Percentiles rank a stretch among this genome's conserved stretches.
These are phyloP conservation scores for Sarocladium strictum DNA, from an alignment of 2,329 filamentous ascomycete species.

Conservation along the genomic window DNA sequence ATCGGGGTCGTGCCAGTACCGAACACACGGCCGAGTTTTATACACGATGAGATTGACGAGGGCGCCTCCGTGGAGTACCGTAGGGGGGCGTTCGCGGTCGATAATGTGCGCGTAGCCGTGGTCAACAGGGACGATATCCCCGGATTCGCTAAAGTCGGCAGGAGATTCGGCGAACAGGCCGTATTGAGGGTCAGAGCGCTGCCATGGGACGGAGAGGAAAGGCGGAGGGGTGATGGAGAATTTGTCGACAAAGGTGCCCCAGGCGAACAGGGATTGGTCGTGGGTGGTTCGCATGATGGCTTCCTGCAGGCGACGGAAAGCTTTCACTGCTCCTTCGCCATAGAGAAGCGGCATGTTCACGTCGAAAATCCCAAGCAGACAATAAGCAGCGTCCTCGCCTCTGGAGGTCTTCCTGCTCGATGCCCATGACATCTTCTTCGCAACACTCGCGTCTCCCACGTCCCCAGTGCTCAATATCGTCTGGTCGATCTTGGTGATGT, in stretches of 20 bases:
- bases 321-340: constrained; percentile 15
- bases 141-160: constrained; percentile 2
- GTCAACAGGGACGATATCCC: background rate
- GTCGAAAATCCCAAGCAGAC: constrained; percentile 17
- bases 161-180: constrained; percentile 3
- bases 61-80: background rate
- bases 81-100: background rate
- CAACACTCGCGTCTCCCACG: constrained; percentile 12
- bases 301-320: constrained; percentile 17
- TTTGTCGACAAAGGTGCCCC: constrained; percentile 10
- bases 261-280: constrained; percentile 16
- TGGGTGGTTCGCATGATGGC: constrained; percentile 15
- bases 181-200: background rate
- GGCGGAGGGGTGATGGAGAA: background rate
- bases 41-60: constrained; percentile 6
- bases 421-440: constrained; percentile 17
- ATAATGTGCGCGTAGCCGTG: background rate
- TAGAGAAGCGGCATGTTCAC: constrained; percentile 19
- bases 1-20: background rate
- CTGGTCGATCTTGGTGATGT: constrained; percentile 10
- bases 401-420: constrained; percentile 14
- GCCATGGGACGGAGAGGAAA: background rate
- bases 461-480: background rate
- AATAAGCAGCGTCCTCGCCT: constrained; percentile 18
- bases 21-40: background rate